Conservation (phyloP, 2,329 filamentous ascomycete genomes). For the Coniochaeta prunicola region DNA sequence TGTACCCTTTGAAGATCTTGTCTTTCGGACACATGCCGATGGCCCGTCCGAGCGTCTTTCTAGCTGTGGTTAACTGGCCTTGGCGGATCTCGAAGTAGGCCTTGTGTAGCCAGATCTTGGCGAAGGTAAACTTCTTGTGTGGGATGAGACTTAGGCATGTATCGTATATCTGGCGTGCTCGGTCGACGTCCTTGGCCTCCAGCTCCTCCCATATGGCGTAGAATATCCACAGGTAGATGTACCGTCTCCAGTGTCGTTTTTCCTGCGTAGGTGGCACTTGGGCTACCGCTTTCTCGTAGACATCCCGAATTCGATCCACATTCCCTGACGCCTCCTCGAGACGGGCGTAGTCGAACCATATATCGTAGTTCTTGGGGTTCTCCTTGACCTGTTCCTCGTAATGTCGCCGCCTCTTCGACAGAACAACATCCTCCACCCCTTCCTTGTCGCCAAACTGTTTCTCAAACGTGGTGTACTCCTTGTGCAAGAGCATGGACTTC, state of each 20-base stretch:
- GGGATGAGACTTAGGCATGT: constrained; percentile 83
- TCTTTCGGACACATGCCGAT: constrained; percentile 96
- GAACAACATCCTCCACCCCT: constrained; percentile 88
- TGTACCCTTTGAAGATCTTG: constrained; percentile 88
- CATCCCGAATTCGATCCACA: constrained; percentile 75
- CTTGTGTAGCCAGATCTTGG: constrained; percentile 91
- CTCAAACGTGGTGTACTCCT: constrained; percentile 93
- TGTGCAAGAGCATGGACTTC: constrained; percentile 77
- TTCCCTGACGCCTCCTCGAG: constrained; percentile 84
- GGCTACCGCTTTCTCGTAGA: constrained; percentile 92
- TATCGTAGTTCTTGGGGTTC: constrained; percentile 93
- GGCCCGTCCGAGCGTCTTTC: constrained; percentile 83
- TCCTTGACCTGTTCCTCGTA: constrained; percentile 94
- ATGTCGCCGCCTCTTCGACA: constrained; percentile 86
- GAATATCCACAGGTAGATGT: constrained; percentile 97
- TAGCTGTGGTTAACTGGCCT: constrained; percentile 67
- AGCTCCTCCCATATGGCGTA: constrained; percentile 95
- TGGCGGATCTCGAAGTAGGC: constrained; percentile 92
- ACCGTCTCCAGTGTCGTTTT: constrained; percentile 93
- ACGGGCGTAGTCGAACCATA: constrained; percentile 92
- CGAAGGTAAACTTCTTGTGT: constrained; percentile 95
- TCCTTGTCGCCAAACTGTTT: constrained; percentile 94
- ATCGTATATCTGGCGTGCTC: constrained; percentile 84
- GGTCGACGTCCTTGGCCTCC: constrained; percentile 67
- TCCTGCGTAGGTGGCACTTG: constrained; percentile 93